Evolutionary conservation across 805 yeast species (phyloP), one percentile per base, ranked within the genome.

Genomic region (Sugiyamaella marilandica): DNA sequence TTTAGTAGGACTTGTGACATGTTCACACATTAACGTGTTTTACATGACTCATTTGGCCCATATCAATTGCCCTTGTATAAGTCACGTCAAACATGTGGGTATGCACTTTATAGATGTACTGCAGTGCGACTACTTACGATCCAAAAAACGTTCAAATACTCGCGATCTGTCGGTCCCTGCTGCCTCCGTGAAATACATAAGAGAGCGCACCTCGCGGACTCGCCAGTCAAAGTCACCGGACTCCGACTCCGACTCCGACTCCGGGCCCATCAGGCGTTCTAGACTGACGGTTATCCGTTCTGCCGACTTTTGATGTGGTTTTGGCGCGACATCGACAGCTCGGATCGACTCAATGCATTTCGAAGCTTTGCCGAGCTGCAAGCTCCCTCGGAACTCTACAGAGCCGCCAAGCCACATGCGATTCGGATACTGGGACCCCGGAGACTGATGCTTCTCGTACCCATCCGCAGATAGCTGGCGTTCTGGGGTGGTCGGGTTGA

Each of bases 381-480:
- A 53, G 44, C 58, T 53, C 1, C 56, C 55, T 34, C 65, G 55
- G 57, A 76, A 79, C 21, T 68, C 65, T 33, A 90, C 70, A 19
- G 74, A 67, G 1, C 97, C 97, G 32, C 83, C 80, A 0, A 78
- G 82, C 97, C 97, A 90, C 80, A 91, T 76, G 21, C 97, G 72
- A 55, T 66, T 69, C 60, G 77, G 85, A 18, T 69, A 68, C 31
- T 65, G 59, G 21, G 46, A 34, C 0, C 67, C 61, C 0, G 95
- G 95, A 0, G 90, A 81, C 62, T 86, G 94, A 59, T 85, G 80
- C 45, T 82, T 75, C 58, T 86, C 95, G 67, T 88, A 90, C 0
- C 97, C 96, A 66, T 90, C 97, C 1, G 59, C 46, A 1, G 85
- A 83, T 16, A 88, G 63, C 2, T 68, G 67, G 0, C 58, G 45